Evolutionary conservation across 1,139 yeast species (phyloP), one percentile per base, ranked within the genome.

Genomic region (Saccharomyces hybrid): DNA sequence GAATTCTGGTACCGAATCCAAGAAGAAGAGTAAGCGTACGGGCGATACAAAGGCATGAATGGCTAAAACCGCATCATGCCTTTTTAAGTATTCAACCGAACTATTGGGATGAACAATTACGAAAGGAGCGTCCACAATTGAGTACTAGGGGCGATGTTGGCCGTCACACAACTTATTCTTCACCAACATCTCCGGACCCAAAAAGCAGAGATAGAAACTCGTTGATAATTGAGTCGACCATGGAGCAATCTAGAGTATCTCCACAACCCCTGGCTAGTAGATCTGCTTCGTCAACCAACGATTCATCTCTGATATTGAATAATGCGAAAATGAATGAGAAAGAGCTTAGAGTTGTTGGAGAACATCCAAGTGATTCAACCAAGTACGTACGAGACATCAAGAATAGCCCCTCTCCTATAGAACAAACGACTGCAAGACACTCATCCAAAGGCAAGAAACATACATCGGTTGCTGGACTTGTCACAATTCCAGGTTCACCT

Each of bases 31-130:
- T 88, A 47, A 76, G 75, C 49, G 77, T 93, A 61, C 78, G 78
- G 61, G 84, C 83, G 52, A 84, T 93, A 27, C 78, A 93, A 62
- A 77, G 81, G 38, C 99, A 93, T 71, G 83, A 88, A 30, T 93
- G 99, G 98, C 72, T 93, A 54, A 77, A 85, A 14, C 86, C 89
- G 5, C 91, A 91, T 72, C 83, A 84, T 13, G 84, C 84, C 61
- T 86, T 91, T 73, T 75, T 93, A 61, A 82, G 95, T 0, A 85
- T 90, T 32, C 81, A 95, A 42, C 96, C 96, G 54, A 79, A 80
- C 4, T 97, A 91, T 69, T 93, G 97, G 97, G 98, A 93, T 67
- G 76, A 77, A 65, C 66, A 70, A 57, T 70, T 78, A 13, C 60
- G 47, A 47, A 14, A 32, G 23, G 9, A 11, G 7, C 41, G 23